Base-by-base conservation (phyloP, 2,329 filamentous ascomycete genomes). In the Alternaria solani region DNA sequence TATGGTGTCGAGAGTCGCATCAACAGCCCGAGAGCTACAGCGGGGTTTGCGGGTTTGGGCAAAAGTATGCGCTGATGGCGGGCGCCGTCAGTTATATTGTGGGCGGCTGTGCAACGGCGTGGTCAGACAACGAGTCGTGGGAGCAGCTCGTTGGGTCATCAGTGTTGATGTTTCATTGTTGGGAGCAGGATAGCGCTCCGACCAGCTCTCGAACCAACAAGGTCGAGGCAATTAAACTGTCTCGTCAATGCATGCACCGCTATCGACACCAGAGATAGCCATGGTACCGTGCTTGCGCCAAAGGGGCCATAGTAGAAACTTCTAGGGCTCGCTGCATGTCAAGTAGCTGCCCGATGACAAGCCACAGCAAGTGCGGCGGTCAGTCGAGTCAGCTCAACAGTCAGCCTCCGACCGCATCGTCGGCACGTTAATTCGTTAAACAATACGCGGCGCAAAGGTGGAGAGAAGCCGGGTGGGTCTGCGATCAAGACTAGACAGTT, bases 91-190 rank as follows among this genome's bases (percentile, higher is more conserved):
- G 49, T 25, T 55, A 49, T 57, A 53, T 61, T 34, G 41, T 30
- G 57, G 32, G 48, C 47, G 47, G 51, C 43, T 32, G 49, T 51
- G 53, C 46, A 23, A 51, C 61, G 52, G 60, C 61, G 63, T 59
- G 53, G 52, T 46, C 41, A 32, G 39, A 54, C 55, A 42, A 48
- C 58, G 44, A 51, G 48, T 57, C 30, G 58, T 58, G 34, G 44
- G 56, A 26, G 52, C 47, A 55, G 44, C 56, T 63, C 53, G 51
- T 59, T 53, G 60, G 46, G 46, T 54, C 47, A 56, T 14, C 62
- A 62, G 57, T 62, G 61, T 49, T 61, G 61, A 46, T 65, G 66
- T 66, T 70, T 70, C 68, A 42, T 68, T 74, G 73, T 73, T 74
- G 73, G 65, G 71, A 61, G 66, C 62, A 69, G 69, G 70, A 67